Conservation (phyloP, 768 basidiomycete genomes). For the Lactarius trivialis region DNA sequence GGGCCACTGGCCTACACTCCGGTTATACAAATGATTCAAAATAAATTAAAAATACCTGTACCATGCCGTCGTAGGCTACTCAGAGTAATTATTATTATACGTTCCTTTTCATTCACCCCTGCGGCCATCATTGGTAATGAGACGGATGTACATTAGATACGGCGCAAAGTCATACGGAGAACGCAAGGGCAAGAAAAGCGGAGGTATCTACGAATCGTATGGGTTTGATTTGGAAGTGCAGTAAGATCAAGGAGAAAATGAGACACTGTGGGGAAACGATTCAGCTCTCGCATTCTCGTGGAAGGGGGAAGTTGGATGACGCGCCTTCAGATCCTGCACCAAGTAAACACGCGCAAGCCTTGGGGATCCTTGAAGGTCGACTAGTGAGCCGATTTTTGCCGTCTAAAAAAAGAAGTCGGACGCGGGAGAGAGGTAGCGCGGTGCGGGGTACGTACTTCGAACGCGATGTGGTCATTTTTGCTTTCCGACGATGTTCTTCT, state of each 20-base stretch:
- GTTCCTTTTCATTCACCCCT: background rate
- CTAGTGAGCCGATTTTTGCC: slow-evolving; percentile 94
- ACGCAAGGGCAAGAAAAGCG: background rate
- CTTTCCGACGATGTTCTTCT: slow-evolving; percentile 98
- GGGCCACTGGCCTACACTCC: too few species aligned
- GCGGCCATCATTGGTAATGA: too few species aligned
- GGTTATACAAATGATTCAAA: too few species aligned
- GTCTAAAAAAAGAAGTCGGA: slow-evolving; percentile 58
- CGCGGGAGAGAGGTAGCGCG: too few species aligned
- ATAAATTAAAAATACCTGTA: too few species aligned
- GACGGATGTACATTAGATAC: slow-evolving; percentile 5
- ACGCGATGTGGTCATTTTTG: slow-evolving; percentile 95
- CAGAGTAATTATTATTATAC: background rate
- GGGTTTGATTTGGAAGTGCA: slow-evolving; percentile 99
- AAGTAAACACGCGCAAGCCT: slow-evolving; percentile 96
- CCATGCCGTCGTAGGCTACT: too few species aligned
- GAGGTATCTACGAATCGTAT: slow-evolving; percentile 49
- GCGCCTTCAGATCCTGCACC: slow-evolving; percentile 92
- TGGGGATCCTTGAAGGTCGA: slow-evolving; percentile 96
- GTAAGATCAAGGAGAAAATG: slow-evolving; percentile 94
- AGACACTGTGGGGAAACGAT: slow-evolving; percentile 57
- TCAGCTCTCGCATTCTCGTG: background rate
- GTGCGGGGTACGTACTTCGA: slow-evolving; percentile 70
- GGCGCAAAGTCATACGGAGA: background rate
- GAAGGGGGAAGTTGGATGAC: slow-evolving; percentile 14